Evolutionary conservation across 179 eudicot species (phyloP).

Genomic region (Camellia oleifera): DNA sequence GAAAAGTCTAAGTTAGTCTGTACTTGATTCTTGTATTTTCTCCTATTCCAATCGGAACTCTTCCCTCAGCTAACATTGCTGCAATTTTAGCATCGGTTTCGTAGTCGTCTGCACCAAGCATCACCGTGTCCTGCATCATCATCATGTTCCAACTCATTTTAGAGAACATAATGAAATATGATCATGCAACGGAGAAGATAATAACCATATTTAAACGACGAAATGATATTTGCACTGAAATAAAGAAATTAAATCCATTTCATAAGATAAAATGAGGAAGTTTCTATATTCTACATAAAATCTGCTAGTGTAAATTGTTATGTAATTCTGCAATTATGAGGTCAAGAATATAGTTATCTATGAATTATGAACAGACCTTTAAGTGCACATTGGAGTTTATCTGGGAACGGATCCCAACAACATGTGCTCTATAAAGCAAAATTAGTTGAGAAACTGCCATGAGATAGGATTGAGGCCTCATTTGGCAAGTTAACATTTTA

Average conservation of each 20-base stretch:
- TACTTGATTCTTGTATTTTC: conserved; percentile 86
- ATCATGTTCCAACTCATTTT: too few species aligned
- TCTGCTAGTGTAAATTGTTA: too few species aligned
- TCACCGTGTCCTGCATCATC: conserved; percentile 74
- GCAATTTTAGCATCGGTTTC: conserved; percentile 72
- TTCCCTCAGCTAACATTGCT: conserved; percentile 59
- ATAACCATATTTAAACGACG: too few species aligned
- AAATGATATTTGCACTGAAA: too few species aligned
- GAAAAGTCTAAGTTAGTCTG: not conserved
- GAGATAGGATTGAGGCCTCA: too few species aligned
- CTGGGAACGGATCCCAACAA: conserved; percentile 90
- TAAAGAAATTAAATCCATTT: too few species aligned
- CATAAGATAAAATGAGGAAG: too few species aligned
- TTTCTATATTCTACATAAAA: too few species aligned
- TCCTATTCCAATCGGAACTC: conserved; percentile 92
- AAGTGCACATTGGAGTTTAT: conserved; percentile 79
- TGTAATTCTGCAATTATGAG: too few species aligned
- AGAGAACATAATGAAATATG: too few species aligned
- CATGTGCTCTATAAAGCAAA: conserved; percentile 76
- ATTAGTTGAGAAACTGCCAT: conserved; percentile 73
- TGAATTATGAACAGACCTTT: conserved; percentile 51
- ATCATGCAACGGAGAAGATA: too few species aligned
- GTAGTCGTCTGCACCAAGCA: conserved; percentile 92
- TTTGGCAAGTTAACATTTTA: too few species aligned
- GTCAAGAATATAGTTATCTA: not conserved